A percentile compares a stretch with the other conserved stretches of the same genome.
These are phyloP conservation scores for Myxozyma neotropica DNA, from an alignment of 805 yeast genomes.

Conservation along the genomic window DNA sequence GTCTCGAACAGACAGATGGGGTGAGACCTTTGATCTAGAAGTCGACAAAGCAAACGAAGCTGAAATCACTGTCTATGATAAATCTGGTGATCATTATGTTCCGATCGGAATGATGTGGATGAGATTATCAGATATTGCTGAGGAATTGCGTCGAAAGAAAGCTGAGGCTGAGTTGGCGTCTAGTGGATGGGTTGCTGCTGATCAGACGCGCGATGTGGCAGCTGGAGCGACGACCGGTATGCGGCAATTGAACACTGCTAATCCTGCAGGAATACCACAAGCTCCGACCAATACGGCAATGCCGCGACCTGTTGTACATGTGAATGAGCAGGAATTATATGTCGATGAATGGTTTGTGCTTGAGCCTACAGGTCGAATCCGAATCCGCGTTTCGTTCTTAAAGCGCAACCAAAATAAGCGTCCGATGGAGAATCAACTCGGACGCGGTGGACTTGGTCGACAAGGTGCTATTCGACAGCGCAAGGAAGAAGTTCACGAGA, in stretches of 20 bases:
- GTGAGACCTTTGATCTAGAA: conserved; percentile 76
- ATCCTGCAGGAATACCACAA: not conserved
- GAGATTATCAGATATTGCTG: conserved; percentile 85
- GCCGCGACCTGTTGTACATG: not conserved
- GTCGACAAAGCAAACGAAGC: conserved; percentile 92
- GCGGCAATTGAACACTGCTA: not conserved
- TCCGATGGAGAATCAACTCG: conserved; percentile 48
- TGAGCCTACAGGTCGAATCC: conserved; percentile 92
- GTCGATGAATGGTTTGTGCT: conserved; percentile 84
- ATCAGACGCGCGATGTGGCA: conserved; percentile 25
- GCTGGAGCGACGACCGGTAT: conserved; percentile 1
- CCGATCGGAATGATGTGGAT: conserved; percentile 96
- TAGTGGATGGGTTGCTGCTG: conserved; percentile 88
- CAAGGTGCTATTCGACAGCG: conserved; percentile 97
- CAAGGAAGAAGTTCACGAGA: conserved; percentile 66
- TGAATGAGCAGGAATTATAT: conserved; percentile 36
- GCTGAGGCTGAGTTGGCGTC: conserved; percentile 70
- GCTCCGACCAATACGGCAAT: not conserved
- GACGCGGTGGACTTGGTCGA: conserved; percentile 70
- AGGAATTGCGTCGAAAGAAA: conserved; percentile 88
- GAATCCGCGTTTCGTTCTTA: conserved; percentile 75
- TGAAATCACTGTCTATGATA: conserved; percentile 85
- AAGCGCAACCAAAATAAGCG: conserved; percentile 59
- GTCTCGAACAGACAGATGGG: conserved; percentile 77
- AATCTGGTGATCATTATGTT: conserved; percentile 55